Evolutionary conservation across 73 alveolate species (phyloP), one percentile per base, ranked within the genome.

Genomic region (Blepharisma japonicum): DNA sequence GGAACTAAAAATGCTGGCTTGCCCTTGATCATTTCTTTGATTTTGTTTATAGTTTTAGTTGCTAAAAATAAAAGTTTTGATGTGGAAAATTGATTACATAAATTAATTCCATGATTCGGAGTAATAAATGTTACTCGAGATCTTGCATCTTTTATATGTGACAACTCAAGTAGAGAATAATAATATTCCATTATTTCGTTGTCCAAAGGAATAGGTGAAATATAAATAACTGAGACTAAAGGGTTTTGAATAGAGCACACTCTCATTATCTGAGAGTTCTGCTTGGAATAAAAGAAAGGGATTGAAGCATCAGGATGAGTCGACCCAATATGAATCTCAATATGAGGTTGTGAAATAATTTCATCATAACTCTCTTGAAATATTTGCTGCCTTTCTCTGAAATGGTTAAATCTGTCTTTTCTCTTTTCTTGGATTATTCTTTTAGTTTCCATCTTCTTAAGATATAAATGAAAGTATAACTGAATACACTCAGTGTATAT

Each of bases 1-100:
- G 99, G 99, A 4, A 96, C 97, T n/a, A 96, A 86, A 84, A 88
- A 96, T 8, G 98, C 95, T 78, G 89, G 87, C 68, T 81, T 90
- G 46, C 97, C 98, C 21, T 92, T 92, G 54, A 94, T 91, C 54
- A 92, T 74, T 46, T 68, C 79, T 84, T 93, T 95, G 48, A 96
- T 94, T 81, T 96, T 82, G 68, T 95, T 96, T 46, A 96, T 68
- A 14, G 99, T 88, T 71, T 91, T 86, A 1, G 99, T 97, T n/a
- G 98, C 86, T 82, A 90, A 93, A 61, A 94, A 78, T 23, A 96
- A 82, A 71, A 88, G 71, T 83, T 96, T 89, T 54, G 98, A 56
- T 4, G 96, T 90, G 45, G 98, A 90, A 81, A 85, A 94, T 83
- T 94, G 97, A 68, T 82, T 87, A 9, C 97, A 97, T 61, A 94